Evolutionary conservation across 1,139 yeast species (phyloP).

Genomic region (Yamadazyma atmosphaerica): DNA sequence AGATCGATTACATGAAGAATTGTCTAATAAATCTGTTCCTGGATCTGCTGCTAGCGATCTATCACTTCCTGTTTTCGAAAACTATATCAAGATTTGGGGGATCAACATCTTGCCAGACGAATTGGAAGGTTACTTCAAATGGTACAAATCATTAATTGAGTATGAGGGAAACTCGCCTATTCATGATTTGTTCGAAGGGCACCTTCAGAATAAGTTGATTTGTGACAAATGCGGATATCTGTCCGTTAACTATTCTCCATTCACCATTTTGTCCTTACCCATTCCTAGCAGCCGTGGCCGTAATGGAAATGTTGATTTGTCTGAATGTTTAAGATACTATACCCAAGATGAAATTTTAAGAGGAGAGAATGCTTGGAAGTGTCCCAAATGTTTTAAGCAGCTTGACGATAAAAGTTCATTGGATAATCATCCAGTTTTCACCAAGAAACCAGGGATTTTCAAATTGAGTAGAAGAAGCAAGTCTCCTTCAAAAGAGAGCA

Average conservation of each 20-base stretch:
- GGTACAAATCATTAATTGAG: constrained; percentile 54
- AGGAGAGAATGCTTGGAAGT: constrained; percentile 79
- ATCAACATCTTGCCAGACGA: constrained; percentile 32
- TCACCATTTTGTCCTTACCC: constrained; percentile 65
- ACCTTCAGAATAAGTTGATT: constrained; percentile 60
- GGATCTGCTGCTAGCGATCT: constrained; percentile 14
- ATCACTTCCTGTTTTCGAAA: constrained; percentile 19
- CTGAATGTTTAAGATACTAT: constrained; percentile 66
- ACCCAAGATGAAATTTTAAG: constrained; percentile 66
- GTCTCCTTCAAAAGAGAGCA: constrained; percentile 29
- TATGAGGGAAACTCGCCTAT: constrained; percentile 67
- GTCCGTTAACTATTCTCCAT: constrained; percentile 59
- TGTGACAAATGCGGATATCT: constrained; percentile 66
- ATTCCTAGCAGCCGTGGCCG: constrained; percentile 47
- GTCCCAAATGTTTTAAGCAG: constrained; percentile 61
- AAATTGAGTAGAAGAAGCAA: constrained; percentile 35
- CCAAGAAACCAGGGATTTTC: constrained; percentile 35
- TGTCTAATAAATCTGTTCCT: constrained; percentile 29
- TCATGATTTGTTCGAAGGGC: constrained; percentile 64
- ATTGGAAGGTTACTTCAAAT: constrained; percentile 54
- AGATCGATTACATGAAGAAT: constrained; percentile 70
- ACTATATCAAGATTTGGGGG: constrained; percentile 33
- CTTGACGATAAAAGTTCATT: constrained; percentile 20
- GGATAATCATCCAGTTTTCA: constrained; percentile 42
- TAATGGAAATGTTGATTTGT: constrained; percentile 39